phyloP scores from a whole-genome alignment of 306 rosid species.

The Clitoria ternatea region DNA sequence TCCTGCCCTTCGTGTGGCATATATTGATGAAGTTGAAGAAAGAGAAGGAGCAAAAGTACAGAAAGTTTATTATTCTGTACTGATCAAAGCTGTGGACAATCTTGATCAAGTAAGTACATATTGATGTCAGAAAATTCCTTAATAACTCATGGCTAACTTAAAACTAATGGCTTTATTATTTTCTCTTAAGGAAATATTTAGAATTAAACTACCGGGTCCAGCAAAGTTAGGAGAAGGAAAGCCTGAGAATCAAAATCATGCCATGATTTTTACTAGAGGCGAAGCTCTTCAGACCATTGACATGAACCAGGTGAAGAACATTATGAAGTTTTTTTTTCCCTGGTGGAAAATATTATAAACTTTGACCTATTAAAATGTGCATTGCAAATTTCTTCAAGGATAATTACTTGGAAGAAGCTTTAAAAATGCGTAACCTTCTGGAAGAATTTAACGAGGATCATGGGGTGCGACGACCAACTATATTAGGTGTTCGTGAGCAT shows the following conservation, averaged over 20 bases:
- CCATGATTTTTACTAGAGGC: constrained; percentile 86
- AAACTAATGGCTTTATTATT: constrained; percentile 34
- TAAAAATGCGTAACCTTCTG: constrained; percentile 95
- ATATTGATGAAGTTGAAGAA: constrained; percentile 96
- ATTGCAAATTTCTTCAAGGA: constrained; percentile 53
- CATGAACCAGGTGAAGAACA: constrained; percentile 89
- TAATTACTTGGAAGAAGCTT: constrained; percentile 96
- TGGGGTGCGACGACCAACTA: constrained; percentile 91
- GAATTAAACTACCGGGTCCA: constrained; percentile 86
- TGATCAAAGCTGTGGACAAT: constrained; percentile 85
- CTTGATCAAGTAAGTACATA: constrained; percentile 74
- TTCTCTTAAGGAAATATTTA: constrained; percentile 74
- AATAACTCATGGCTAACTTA: constrained; percentile 3
- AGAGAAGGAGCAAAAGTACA: constrained; percentile 75
- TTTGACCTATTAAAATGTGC: constrained; percentile 29
- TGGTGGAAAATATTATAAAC: neutral
- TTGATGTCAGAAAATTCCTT: constrained; percentile 18
- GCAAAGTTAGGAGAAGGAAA: constrained; percentile 97
- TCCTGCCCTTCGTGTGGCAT: constrained; percentile 97
- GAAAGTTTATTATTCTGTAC: constrained; percentile 89
- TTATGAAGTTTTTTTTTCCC: neutral
- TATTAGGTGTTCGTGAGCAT: constrained; percentile 97
- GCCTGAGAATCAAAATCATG: constrained; percentile 99
- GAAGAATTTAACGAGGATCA: constrained; percentile 97
- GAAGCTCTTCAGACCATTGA: constrained; percentile 98